Percentiles rank a stretch among this genome's conserved stretches.
phyloP scores from a whole-genome alignment of 371 early-diverging fungal genomes.

The Conidiobolus incongruus region DNA sequence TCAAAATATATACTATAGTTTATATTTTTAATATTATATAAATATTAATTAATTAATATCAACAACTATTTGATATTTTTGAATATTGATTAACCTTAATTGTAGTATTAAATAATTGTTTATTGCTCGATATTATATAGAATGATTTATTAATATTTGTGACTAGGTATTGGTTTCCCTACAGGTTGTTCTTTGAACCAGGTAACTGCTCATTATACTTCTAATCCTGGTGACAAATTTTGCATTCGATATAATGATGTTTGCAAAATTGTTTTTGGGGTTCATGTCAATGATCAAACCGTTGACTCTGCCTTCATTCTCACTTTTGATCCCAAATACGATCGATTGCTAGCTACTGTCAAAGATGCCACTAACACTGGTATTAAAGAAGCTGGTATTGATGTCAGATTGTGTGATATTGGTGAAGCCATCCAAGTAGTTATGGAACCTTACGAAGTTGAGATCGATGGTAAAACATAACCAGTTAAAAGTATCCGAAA shows the following conservation, averaged over 20 bases:
- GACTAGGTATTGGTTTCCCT: slow-evolving; percentile 98
- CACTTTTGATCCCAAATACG: slow-evolving; percentile 83
- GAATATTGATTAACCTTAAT: too few species aligned
- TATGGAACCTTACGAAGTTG: slow-evolving; percentile 96
- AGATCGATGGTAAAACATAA: slow-evolving; percentile 80
- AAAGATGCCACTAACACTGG: slow-evolving; percentile 97
- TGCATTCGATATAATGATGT: slow-evolving; percentile 87
- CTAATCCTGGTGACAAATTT: slow-evolving; percentile 90
- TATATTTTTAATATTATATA: too few species aligned
- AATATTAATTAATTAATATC: too few species aligned
- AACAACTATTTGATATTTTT: too few species aligned
- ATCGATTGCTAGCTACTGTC: slow-evolving; percentile 75
- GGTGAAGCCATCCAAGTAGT: slow-evolving; percentile 96
- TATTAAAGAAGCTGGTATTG: slow-evolving; percentile 88
- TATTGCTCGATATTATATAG: too few species aligned
- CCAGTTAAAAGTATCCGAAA: slow-evolving; percentile 93
- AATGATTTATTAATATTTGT: too few species aligned
- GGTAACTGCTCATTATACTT: slow-evolving; percentile 99
- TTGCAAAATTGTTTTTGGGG: slow-evolving; percentile 99
- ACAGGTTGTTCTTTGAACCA: slow-evolving; percentile 95
- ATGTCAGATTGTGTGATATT: slow-evolving; percentile 89
- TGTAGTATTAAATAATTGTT: too few species aligned
- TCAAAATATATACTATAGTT: too few species aligned
- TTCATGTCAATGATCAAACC: slow-evolving; percentile 90
- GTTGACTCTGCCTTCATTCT: slow-evolving; percentile 98